Conservation (phyloP, 352 stramenopile species). For the Achlya hypogyna region DNA sequence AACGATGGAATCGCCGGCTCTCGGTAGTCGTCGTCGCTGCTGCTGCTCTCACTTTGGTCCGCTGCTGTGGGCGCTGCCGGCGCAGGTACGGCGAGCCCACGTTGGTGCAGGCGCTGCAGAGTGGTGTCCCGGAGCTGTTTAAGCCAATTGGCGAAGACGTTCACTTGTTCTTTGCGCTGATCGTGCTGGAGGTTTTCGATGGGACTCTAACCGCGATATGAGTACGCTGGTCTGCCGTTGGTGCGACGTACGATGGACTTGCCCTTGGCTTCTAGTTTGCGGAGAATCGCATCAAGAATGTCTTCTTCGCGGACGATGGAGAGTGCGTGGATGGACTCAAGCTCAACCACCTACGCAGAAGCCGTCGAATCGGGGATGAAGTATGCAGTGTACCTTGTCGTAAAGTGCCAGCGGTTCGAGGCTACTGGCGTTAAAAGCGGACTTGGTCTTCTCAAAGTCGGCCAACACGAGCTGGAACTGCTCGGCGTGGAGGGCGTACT, state of each 20-base stretch:
- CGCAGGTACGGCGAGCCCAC: background rate
- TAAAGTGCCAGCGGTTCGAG: background rate
- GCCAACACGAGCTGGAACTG: conserved; percentile 15
- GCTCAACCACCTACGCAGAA: conserved; percentile 1
- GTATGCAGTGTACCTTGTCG: conserved; percentile 2
- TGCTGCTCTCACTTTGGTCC: background rate
- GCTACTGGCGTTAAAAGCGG: background rate
- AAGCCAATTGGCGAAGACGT: conserved; percentile 47
- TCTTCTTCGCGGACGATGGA: conserved; percentile 20
- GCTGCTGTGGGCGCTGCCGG: background rate
- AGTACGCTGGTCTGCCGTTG: background rate
- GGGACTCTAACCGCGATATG: conserved; percentile 12
- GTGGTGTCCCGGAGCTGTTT: conserved; percentile 22
- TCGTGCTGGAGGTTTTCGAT: conserved; percentile 31
- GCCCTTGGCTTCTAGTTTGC: conserved; percentile 18
- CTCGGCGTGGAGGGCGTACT: conserved; percentile 23
- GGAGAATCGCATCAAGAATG: conserved; percentile 22
- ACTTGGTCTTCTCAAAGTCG: background rate
- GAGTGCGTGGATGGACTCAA: conserved; percentile 3
- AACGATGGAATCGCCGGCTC: background rate
- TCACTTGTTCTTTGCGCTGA: conserved; percentile 34
- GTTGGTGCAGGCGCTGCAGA: background rate
- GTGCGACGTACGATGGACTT: conserved; percentile 13
- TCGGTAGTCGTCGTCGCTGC: conserved; percentile 12
- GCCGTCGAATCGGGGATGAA: background rate